Percentiles rank a stretch among this genome's conserved stretches.
phyloP scores from a whole-genome alignment of 2,329 filamentous ascomycete genomes.

The Arthroderma sp. region DNA sequence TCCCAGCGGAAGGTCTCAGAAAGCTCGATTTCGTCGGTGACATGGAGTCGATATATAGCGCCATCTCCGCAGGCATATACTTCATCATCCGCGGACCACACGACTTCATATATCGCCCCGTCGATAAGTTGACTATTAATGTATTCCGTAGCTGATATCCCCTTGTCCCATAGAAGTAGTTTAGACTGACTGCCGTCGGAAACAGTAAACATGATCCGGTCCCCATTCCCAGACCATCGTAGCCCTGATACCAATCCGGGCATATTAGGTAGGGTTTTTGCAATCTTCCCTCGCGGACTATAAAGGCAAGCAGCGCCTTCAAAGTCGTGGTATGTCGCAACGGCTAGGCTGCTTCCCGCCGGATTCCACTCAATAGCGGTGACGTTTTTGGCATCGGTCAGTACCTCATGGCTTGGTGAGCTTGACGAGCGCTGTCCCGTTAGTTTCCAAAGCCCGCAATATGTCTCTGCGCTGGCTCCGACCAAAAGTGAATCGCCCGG shows the following conservation, averaged over 20 bases:
- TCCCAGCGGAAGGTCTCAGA: slow-evolving; percentile 24
- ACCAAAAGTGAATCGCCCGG: slow-evolving; percentile 34
- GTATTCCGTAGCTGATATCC: slow-evolving; percentile 27
- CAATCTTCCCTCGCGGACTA: slow-evolving; percentile 31
- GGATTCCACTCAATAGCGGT: slow-evolving; percentile 38
- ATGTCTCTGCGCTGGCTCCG: slow-evolving; percentile 32
- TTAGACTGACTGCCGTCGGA: slow-evolving; percentile 32
- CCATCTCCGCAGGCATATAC: slow-evolving; percentile 32
- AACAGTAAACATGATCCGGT: slow-evolving; percentile 33
- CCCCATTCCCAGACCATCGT: slow-evolving; percentile 30
- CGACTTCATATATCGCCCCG: slow-evolving; percentile 32
- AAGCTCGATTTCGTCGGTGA: slow-evolving; percentile 29
- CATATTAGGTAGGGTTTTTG: slow-evolving; percentile 36
- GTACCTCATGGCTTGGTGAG: slow-evolving; percentile 25
- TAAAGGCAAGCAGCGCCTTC: slow-evolving; percentile 36
- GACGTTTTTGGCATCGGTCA: slow-evolving; percentile 28
- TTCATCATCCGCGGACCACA: slow-evolving; percentile 29
- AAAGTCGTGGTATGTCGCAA: slow-evolving; percentile 35
- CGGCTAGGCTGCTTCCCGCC: slow-evolving; percentile 33
- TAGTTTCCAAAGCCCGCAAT: slow-evolving; percentile 37
- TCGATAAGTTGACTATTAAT: slow-evolving; percentile 27
- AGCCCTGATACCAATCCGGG: slow-evolving; percentile 34
- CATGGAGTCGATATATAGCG: slow-evolving; percentile 30
- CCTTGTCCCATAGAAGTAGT: slow-evolving; percentile 35
- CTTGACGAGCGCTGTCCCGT: slow-evolving; percentile 18